Percentiles rank a stretch among this genome's conserved stretches.
phyloP scores from a whole-genome alignment of 2,329 filamentous ascomycete species.

The Hirsutella thompsonii region DNA sequence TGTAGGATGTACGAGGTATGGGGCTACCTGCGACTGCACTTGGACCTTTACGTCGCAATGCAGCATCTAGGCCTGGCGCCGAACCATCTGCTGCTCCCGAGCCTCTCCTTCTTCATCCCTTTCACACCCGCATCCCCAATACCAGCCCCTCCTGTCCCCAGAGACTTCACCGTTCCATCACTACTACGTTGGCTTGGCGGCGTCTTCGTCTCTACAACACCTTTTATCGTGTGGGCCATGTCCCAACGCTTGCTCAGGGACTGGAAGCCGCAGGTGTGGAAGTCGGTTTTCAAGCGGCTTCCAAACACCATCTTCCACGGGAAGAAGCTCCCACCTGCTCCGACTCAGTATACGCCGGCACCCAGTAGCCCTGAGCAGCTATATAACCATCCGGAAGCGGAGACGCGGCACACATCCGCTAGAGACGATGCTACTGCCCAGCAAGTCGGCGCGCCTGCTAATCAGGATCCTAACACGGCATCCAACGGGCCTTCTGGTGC shows the following conservation, averaged over 20 bases:
- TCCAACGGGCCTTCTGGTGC: constrained; percentile 12
- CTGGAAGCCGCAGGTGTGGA: constrained; percentile 23
- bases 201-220: constrained; percentile 28
- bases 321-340: constrained; percentile 10
- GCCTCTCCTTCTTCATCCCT: constrained; percentile 37
- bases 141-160: constrained; percentile 27
- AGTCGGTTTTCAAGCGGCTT: constrained; percentile 23
- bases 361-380: constrained; percentile 6
- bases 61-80: constrained; percentile 37
- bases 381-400: constrained; percentile 1
- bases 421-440: neutral
- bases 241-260: constrained; percentile 24
- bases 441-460: constrained; percentile 8
- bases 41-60: constrained; percentile 38
- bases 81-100: constrained; percentile 27
- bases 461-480: constrained; percentile 17
- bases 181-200: constrained; percentile 30
- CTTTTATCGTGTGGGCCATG: constrained; percentile 33
- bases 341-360: constrained; percentile 8
- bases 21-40: constrained; percentile 32
- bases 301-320: constrained; percentile 23
- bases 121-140: constrained; percentile 40
- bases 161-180: constrained; percentile 22
- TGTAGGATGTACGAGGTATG: constrained; percentile 18
- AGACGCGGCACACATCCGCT: neutral